Base-by-base conservation (phyloP, 192 early-diverging fungal species). In the Coemansia aciculifera region DNA sequence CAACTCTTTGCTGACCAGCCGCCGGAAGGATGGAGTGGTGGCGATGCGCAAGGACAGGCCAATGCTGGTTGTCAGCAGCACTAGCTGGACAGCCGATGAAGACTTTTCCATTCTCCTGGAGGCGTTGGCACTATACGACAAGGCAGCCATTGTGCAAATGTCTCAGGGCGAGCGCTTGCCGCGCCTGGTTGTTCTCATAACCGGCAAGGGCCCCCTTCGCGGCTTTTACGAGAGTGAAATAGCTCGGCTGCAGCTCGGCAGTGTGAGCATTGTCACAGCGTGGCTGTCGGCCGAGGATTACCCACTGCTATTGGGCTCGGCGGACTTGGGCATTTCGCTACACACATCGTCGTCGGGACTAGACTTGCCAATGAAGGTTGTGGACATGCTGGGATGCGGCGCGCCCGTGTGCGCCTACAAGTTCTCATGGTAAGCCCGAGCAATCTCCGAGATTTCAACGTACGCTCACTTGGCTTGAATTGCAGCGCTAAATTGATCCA, bases 331-430 rank as follows among this genome's bases (percentile, higher is more conserved):
- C 38, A 81, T 99, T 13, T 95, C 88, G 46, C 84, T 99, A 63
- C 97, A 99, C 83, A 93, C 89, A 24, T 94, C 92, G n/a, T 94
- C 96, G 7, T 93, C 91, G 36, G 97, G 97, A 4, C 85, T 99
- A 57, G 97, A 99, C 73, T 75, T 99, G 69, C 97, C 97, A 7
- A 99, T 99, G 97, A 99, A 99, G 81, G 87, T 98, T 6, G 94
- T 98, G 8, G 97, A 99, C 71, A 95, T 99, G 95, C 95, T 98
- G 88, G 97, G 96, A 17, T 96, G 93, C 76, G 94, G 92, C 4
- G 71, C 94, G 13, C 95, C 97, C 5, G 95, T 95, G 38, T 93
- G 91, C 75, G 93, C 95, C 7, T 72, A 88, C 49, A 54, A 63
- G 21, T 92, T 89, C 74, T 52, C 78, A n/a, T 89, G 88, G 78